These are phyloP conservation scores for Aspergillus viridinutans DNA, from an alignment of 2,329 filamentous ascomycete genomes.

Conservation along the genomic window DNA sequence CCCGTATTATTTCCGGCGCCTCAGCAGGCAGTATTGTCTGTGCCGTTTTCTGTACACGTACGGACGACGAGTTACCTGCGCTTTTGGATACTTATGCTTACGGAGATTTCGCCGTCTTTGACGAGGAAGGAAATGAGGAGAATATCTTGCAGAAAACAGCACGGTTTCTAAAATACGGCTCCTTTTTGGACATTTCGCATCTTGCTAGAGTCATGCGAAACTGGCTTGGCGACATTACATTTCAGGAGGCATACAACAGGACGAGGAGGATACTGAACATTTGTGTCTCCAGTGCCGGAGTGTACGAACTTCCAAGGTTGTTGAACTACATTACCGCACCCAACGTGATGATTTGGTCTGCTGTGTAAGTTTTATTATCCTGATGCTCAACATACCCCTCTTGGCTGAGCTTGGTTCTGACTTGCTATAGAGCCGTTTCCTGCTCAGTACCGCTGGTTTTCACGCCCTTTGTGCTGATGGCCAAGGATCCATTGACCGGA, in stretches of 20 bases:
- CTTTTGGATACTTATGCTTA: slow-evolving; percentile 68
- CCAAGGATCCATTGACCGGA: slow-evolving; percentile 79
- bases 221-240: slow-evolving; percentile 83
- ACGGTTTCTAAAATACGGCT: slow-evolving; percentile 73
- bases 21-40: slow-evolving; percentile 86
- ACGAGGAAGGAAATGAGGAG: slow-evolving; percentile 56
- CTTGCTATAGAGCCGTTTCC: slow-evolving; percentile 63
- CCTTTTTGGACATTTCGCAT: slow-evolving; percentile 79
- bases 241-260: slow-evolving; percentile 94
- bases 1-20: slow-evolving; percentile 81
- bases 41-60: slow-evolving; percentile 71
- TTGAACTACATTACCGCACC: slow-evolving; percentile 92
- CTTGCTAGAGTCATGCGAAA: slow-evolving; percentile 75
- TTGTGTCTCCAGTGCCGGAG: slow-evolving; percentile 79
- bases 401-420: slow-evolving; percentile 7
- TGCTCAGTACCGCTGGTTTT: slow-evolving; percentile 90
- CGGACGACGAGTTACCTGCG: slow-evolving; percentile 70
- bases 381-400: not conserved
- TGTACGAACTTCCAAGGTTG: slow-evolving; percentile 80
- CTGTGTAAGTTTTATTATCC: slow-evolving; percentile 55
- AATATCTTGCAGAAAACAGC: slow-evolving; percentile 65
- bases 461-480: slow-evolving; percentile 69
- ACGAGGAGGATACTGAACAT: slow-evolving; percentile 90
- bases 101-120: slow-evolving; percentile 78
- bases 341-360: slow-evolving; percentile 94